Evolutionary conservation across 129 eudicot species (phyloP), one percentile per base, ranked within the genome.

Genomic region (Flaveria bidentis): DNA sequence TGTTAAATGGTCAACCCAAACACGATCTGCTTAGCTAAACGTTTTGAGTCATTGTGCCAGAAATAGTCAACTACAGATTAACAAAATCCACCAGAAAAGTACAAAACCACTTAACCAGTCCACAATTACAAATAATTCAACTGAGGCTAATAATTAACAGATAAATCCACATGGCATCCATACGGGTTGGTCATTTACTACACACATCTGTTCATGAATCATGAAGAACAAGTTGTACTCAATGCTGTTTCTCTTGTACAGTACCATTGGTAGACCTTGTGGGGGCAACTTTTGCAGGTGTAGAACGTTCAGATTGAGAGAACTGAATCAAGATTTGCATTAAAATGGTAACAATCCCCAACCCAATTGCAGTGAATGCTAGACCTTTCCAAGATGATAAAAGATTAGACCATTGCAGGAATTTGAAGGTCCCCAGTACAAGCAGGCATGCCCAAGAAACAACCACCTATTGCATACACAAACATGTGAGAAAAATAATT

Each of bases 321-420:
- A 87, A 89, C 16, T 83, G 90, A 72, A 94, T 94, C 86, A 91
- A 84, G 28, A 87, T 81, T 67, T 91, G 98, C 98, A 91, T 94
- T 17, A 87, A 88, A 23, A 85, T 16, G 3, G 96, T 91, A 41
- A 91, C 79, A 5, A 77, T 56, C 7, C 77, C 97, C 80, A 94
- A 73, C 39, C 78, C 76, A 25, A 79, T 71, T 7, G 76, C 90
- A 6, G 87, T 75, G 25, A 94, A 56, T 10, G 88, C 73, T 47
- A 89, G 77, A 9, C 98, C 98, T 69, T 85, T 94, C 96, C 97
- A 89, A 20, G 97, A 85, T 15, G 91, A 85, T 69, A 94, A 76
- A 64, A 94, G 88, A 11, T 93, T 74, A 13, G 89, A 86, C 91
- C 91, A 77, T 46, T 84, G 96, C 72, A 94, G 67, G 72, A 88